Evolutionary conservation across 2,329 filamentous ascomycete genomes (phyloP), one percentile per base, ranked within the genome.

Genomic region (Colletotrichum orchidophilum): DNA sequence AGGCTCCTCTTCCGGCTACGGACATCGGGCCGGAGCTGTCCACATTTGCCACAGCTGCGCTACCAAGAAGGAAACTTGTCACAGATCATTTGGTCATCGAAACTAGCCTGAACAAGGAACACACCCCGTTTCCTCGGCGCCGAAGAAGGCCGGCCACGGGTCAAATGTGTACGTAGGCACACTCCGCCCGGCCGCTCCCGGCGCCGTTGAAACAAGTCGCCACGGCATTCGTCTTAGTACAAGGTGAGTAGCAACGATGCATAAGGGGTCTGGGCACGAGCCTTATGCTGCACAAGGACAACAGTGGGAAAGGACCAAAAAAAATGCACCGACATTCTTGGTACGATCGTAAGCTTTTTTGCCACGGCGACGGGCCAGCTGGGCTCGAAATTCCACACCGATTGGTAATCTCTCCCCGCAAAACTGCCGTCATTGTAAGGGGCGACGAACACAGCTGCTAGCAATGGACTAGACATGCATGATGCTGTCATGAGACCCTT

Each of bases 401-500:
- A 68, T 71, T 68, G 64, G 64, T 68, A 63, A 63, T 24, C 42
- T 21, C 42, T 31, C 64, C 58, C 68, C 64, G 52, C 68, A 71
- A 26, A 21, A 24, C n/a, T 33, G 53, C 24, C 29, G 15, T 27
- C 54, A 46, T 8, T 52, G 13, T 31, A 33, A 24, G 58, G 55
- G 39, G 35, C 58, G 15, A 26, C 24, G 33, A 58, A 53, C 33
- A 53, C 46, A 46, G 39, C 24, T 15, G 29, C 60, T 63, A 59
- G 52, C 42, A 27, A 63, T n/a, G 12, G n/a, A 39, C 68, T 71
- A 71, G 46, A 39, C 26, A 71, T 71, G 69, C 63, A 63, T 21
- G 46, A 71, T 71, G 69, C 52, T 71, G 69, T 71, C 69, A 71
- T 69, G 42, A 60, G 57, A 63, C 64, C 58, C 64, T 42, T 62